Base-by-base conservation (phyloP, 352 stramenopile species). In the Globisporangium polare region DNA sequence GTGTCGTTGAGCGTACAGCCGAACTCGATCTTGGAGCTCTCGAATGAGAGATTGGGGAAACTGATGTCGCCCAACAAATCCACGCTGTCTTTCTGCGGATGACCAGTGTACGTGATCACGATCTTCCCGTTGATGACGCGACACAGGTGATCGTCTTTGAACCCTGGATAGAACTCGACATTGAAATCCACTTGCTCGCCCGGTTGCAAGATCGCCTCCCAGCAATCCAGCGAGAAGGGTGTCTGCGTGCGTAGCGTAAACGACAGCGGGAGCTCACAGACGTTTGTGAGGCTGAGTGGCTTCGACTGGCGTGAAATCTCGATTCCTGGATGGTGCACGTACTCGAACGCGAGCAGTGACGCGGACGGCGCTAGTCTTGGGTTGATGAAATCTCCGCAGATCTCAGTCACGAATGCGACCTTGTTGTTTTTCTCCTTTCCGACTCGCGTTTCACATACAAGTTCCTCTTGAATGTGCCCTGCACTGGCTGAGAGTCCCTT, bases 1-100 rank as follows among this genome's bases (percentile, higher is more conserved):
- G 95, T 98, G 69, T 98, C 95, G 66, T 98, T 98, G 31, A 98
- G 76, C 20, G 96, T 86, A 68, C 90, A 98, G 26, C 95, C 95
- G 65, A 98, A 98, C 59, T 97, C 93, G 39, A 98, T 85, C 37
- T 84, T 85, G 13, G 74, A 80, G 29, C 63, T 90, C 63, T 98
- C 92, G 54, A 98, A 98, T 46, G 88, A 66, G 5, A 98, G 72
- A 56, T 98, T 98, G 1, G 95, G 95, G 52, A 97, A 98, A 54
- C 90, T 94, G 45, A 98, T 97, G 45, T 98, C 88, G 1, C 86
- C 95, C 8, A 92, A 51, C 3, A 98, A 66, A 2, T 94, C 77
- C 15, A 98, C 74, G 31, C 63, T 83, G 63, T 98, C 95, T 53
- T 82, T 90, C 55, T 98, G 86, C 12, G 95, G 92, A 56, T 98